Conservation (phyloP, 768 basidiomycete species). For the Psilocybe tampanensis region DNA sequence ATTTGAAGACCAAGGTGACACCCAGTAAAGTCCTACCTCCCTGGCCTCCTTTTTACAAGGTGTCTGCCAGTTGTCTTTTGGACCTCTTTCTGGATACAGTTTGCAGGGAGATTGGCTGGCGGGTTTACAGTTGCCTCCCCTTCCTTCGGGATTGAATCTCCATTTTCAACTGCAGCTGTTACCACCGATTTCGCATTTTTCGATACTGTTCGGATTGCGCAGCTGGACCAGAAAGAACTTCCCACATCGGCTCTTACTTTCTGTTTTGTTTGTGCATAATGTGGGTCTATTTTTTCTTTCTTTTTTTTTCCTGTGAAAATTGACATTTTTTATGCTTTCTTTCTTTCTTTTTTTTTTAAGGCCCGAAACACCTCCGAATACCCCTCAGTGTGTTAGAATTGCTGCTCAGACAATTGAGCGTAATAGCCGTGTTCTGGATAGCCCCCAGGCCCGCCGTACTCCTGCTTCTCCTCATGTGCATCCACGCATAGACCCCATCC, state of each 20-base stretch:
- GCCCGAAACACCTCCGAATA: slow-evolving; percentile 1
- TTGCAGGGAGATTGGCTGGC: slow-evolving; percentile 8
- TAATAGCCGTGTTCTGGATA: not conserved
- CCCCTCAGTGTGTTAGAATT: not conserved
- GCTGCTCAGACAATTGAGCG: not conserved
- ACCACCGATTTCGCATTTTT: not conserved
- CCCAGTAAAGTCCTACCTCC: not conserved
- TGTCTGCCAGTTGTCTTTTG: slow-evolving; percentile 2
- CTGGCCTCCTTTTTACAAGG: not conserved
- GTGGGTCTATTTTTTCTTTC: no score
- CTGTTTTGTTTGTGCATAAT: no score
- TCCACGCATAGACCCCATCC: no score
- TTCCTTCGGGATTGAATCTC: slow-evolving; percentile 4
- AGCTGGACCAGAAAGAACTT: slow-evolving; percentile 2
- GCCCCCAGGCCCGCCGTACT: no score
- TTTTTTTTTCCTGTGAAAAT: no score
- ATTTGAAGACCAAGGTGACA: slow-evolving; percentile 3
- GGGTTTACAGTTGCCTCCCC: slow-evolving; percentile 4
- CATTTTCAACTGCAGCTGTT: slow-evolving; percentile 6
- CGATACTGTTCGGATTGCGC: not conserved
- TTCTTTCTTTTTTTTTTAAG: not conserved
- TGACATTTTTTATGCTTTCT: no score
- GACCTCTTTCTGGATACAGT: slow-evolving; percentile 8
- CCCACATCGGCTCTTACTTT: not conserved
- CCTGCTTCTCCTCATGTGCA: no score